Conservation (phyloP, 768 basidiomycete species). For the Antrodiella citrinella region DNA sequence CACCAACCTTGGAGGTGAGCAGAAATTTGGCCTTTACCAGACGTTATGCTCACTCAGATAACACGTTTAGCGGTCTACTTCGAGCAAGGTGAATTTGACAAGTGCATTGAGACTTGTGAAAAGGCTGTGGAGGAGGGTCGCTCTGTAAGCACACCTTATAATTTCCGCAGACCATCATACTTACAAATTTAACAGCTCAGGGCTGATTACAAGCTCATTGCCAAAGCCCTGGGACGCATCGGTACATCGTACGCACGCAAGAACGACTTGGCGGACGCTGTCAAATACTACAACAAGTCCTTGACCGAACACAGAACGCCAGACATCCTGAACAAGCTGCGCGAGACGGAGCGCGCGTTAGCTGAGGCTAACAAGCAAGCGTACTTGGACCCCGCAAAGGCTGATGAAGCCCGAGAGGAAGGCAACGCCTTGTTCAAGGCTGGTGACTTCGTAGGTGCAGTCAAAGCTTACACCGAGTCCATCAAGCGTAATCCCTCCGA, state of each 20-base stretch:
- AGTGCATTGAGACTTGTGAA: slow-evolving; percentile 84
- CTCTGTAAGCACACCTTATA: slow-evolving; percentile 34
- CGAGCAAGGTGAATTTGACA: slow-evolving; percentile 88
- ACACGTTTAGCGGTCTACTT: slow-evolving; percentile 70
- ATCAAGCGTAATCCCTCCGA: slow-evolving; percentile 94
- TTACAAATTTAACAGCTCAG: slow-evolving; percentile 42
- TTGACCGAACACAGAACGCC: slow-evolving; percentile 96
- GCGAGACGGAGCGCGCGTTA: slow-evolving; percentile 71
- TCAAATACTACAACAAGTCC: slow-evolving; percentile 91
- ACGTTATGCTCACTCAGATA: slow-evolving; percentile 6
- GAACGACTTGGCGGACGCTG: slow-evolving; percentile 63
- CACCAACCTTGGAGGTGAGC: slow-evolving; percentile 77
- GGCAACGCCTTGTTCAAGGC: slow-evolving; percentile 89
- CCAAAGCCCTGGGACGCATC: slow-evolving; percentile 88
- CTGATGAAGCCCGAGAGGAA: slow-evolving; percentile 79
- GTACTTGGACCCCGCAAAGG: slow-evolving; percentile 82
- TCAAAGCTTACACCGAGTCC: slow-evolving; percentile 89
- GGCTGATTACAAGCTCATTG: slow-evolving; percentile 91
- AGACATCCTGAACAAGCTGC: slow-evolving; percentile 84
- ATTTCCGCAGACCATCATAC: background rate
- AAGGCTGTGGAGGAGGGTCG: slow-evolving; percentile 97
- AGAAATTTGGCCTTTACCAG: background rate
- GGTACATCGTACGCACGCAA: slow-evolving; percentile 83
- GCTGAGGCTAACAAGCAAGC: slow-evolving; percentile 70
- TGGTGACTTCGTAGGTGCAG: slow-evolving; percentile 86